Conservation (phyloP, 2,329 filamentous ascomycete genomes). For the Penicillium brasilianum region DNA sequence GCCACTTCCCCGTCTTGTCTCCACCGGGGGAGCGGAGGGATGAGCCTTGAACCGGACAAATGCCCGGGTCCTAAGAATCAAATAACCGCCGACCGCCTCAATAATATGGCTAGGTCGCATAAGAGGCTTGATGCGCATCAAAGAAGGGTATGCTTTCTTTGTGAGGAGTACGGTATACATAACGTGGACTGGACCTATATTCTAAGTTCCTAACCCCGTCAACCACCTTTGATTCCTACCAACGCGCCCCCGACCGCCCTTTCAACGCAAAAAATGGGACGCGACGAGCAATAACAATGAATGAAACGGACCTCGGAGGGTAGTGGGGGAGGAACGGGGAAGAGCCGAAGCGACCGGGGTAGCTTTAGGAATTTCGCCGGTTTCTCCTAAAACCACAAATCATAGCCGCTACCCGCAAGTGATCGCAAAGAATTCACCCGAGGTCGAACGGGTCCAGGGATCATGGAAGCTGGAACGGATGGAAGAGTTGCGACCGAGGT, state of each 20-base stretch:
- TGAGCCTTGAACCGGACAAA: not conserved
- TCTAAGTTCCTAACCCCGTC: not conserved
- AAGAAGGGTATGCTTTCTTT: not conserved
- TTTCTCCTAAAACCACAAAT: not conserved
- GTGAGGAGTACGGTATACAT: too few species aligned
- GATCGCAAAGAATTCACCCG: not conserved
- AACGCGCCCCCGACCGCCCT: too few species aligned
- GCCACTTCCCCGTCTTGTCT: constrained; percentile 9
- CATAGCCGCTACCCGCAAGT: not conserved
- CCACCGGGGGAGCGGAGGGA: constrained; percentile 1
- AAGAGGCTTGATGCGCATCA: not conserved
- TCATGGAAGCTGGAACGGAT: constrained; percentile 1
- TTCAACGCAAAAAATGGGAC: not conserved
- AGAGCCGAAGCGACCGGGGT: too few species aligned
- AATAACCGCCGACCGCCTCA: too few species aligned
- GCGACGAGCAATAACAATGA: not conserved
- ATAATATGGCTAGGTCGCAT: not conserved
- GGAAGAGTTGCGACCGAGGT: constrained; percentile 3
- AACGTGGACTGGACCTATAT: not conserved
- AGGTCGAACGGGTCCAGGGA: constrained; percentile 4
- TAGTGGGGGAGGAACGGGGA: too few species aligned
- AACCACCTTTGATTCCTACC: not conserved
- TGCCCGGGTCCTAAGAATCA: not conserved
- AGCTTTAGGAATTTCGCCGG: not conserved
- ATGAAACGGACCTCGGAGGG: not conserved